Percentiles rank a stretch among this genome's conserved stretches.
Evolutionary conservation across 192 early-diverging fungal genomes (phyloP).

Genomic region (Backusella morwellensis): DNA sequence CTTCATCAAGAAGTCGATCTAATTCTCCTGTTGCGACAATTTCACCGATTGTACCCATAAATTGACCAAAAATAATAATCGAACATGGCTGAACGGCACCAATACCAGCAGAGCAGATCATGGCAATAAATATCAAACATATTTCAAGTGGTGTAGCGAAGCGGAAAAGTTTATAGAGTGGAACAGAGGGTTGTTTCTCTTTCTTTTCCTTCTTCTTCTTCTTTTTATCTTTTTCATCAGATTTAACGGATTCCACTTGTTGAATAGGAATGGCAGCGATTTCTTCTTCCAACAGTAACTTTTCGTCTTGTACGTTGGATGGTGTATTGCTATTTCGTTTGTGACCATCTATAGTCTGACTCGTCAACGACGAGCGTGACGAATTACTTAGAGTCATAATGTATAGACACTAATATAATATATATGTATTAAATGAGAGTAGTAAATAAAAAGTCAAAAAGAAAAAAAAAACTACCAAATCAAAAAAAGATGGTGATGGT

Average conservation of each 20-base stretch:
- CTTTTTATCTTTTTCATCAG: not conserved
- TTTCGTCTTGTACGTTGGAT: not conserved
- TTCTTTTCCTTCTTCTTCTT: slow-evolving; percentile 31
- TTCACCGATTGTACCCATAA: slow-evolving; percentile 9
- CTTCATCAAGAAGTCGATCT: not conserved
- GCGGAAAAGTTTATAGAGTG: slow-evolving; percentile 62
- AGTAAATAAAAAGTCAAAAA: not conserved
- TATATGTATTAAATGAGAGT: not conserved
- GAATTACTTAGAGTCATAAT: slow-evolving; percentile 5
- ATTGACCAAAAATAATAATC: slow-evolving; percentile 35
- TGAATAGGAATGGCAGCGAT: not conserved
- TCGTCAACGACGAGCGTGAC: slow-evolving; percentile 5
- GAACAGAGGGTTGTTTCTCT: slow-evolving; percentile 47
- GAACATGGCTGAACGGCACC: slow-evolving; percentile 33
- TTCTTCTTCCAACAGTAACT: slow-evolving; percentile 4
- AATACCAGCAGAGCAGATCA: slow-evolving; percentile 21
- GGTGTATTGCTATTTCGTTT: not conserved
- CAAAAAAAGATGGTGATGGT: not conserved
- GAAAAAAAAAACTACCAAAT: not conserved
- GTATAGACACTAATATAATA: not conserved
- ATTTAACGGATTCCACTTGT: not conserved
- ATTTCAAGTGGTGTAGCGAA: slow-evolving; percentile 44
- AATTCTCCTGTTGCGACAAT: slow-evolving; percentile 3
- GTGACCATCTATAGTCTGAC: slow-evolving; percentile 3
- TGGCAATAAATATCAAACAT: slow-evolving; percentile 18